A percentile compares a stretch with the other conserved stretches of the same genome.
Evolutionary conservation across 306 rosid genomes (phyloP).

Genomic region (Acacia melanoxylon): DNA sequence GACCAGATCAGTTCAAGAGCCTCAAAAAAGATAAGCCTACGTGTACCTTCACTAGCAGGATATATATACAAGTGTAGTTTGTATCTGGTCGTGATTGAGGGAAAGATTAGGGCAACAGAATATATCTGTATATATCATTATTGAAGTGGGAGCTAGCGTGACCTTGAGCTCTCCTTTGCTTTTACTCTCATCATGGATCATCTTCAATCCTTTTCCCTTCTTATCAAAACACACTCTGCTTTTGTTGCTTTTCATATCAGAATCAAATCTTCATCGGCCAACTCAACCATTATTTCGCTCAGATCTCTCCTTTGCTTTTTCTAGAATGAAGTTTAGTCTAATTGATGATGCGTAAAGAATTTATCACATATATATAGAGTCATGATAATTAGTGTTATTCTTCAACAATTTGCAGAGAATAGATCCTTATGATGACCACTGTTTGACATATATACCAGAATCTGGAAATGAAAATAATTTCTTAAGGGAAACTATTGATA

Average conservation of each 20-base stretch:
- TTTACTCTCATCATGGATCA: no score
- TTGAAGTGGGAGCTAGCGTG: not conserved
- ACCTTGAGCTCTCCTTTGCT: not conserved
- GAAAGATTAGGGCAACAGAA: not conserved
- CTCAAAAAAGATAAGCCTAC: not conserved
- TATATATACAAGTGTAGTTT: not conserved
- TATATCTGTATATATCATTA: not conserved
- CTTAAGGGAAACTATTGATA: not conserved
- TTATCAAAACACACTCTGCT: not conserved
- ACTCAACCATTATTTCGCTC: no score
- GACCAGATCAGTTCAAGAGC: not conserved
- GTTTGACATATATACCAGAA: not conserved
- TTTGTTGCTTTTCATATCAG: not conserved
- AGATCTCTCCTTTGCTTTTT: no score
- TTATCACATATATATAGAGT: not conserved
- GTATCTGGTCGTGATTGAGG: conserved; percentile 2
- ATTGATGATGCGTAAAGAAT: not conserved
- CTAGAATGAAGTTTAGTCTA: not conserved
- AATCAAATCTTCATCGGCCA: not conserved
- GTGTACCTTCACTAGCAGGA: not conserved
- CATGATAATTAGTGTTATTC: not conserved
- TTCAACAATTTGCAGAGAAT: not conserved
- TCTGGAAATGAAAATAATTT: not conserved
- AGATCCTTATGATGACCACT: not conserved
- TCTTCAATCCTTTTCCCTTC: not conserved